Conservation (phyloP, 306 rosid genomes). For the Pterocarpus santalinus region DNA sequence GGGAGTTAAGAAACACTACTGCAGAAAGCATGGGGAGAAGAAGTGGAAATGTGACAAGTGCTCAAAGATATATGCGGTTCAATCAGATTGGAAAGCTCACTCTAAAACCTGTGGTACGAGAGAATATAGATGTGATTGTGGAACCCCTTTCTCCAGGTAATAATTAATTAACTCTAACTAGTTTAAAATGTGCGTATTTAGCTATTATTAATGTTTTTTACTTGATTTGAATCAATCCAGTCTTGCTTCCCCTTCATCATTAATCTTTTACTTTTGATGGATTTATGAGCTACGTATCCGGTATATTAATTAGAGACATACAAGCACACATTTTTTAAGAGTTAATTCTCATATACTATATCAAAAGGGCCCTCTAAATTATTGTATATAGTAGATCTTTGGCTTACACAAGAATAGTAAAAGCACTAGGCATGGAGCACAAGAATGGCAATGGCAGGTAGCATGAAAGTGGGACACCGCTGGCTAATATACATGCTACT, state of each 20-base stretch:
- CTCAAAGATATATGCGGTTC: conserved; percentile 93
- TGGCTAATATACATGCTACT: conserved; percentile 54
- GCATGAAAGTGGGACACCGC: conserved; percentile 57
- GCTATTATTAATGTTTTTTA: neutral
- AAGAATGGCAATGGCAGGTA: conserved; percentile 47
- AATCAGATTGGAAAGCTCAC: conserved; percentile 99
- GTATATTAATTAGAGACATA: neutral
- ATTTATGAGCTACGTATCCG: neutral
- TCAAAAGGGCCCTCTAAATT: neutral
- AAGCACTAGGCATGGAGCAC: neutral
- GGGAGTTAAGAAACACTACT: conserved; percentile 91
- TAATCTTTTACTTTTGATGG: neutral
- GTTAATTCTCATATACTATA: too few relatives aligned
- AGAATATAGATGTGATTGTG: conserved; percentile 98
- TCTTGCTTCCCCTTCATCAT: neutral
- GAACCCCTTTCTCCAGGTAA: conserved; percentile 96
- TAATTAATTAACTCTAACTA: neutral
- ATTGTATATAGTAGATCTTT: conserved; percentile 30
- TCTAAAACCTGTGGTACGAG: conserved; percentile 96
- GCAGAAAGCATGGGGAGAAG: conserved; percentile 98
- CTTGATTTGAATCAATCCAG: neutral
- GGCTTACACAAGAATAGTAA: conserved; percentile 49
- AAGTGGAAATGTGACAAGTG: conserved; percentile 99
- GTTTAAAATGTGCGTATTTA: neutral
- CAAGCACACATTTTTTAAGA: too few relatives aligned